Evolutionary conservation across 176 grass and related monocot genomes (phyloP), one percentile per base, ranked within the genome.

Genomic region (Oryza nivara): DNA sequence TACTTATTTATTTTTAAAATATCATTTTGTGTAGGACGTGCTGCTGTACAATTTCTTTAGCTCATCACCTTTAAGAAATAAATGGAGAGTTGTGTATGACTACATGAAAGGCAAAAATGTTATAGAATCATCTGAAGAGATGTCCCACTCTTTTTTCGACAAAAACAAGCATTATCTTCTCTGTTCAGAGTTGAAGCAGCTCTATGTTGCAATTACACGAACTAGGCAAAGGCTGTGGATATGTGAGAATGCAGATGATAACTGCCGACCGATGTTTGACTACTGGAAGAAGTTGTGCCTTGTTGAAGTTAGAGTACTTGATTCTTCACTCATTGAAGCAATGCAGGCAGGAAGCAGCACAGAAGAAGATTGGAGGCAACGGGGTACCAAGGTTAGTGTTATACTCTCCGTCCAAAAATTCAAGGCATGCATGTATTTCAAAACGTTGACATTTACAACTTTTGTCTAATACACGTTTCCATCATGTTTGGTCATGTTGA

Each of bases 111-210:
- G 52, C 2, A 83, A 84, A 80, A 32, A 82, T 66, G 72, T 92
- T 25, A 60, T 81, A 43, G 79, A 68, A 74, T 47, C 73, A 19
- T 91, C 81, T 44, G 75, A 85, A 47, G 79, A 76, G 20, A 75
- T 73, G 6, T 74, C 90, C 7, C 90, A 86, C 89, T 88, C 90
- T 0, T 81, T 11, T 63, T 97, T 97, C 1, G 84, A 94, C 34
- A 80, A 75, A 74, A 86, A 87, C 58, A 83, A 67, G 67, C 88
- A 94, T 76, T 70, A 88, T 91, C 88, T 94, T 48, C 85, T 97
- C 60, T 97, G 92, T 78, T 97, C 92, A 82, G 95, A 97, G 79
- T 82, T 97, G 77, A 97, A 97, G 88, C 95, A 97, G 78, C 84
- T 97, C 0, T 97, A 97, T 94, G 95, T 97, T 16, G 95, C 92